phyloP scores from a whole-genome alignment of 2,329 filamentous ascomycete species.

The Diaporthe velutina region DNA sequence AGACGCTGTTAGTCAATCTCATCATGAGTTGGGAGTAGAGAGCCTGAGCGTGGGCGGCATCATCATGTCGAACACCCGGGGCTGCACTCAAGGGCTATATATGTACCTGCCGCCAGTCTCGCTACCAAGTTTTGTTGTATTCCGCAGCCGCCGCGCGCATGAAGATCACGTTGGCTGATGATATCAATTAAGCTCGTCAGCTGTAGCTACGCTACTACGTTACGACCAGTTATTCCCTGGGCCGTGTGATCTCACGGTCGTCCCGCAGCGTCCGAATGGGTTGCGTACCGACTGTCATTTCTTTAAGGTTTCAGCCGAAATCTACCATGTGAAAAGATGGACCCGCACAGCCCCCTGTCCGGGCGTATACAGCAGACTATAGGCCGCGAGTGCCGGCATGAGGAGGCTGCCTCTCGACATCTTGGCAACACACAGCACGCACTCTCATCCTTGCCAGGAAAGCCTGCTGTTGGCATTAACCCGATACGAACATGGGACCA shows the following conservation, averaged over 20 bases:
- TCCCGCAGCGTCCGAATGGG: not conserved
- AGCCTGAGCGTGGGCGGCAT: not conserved
- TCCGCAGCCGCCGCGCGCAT: not conserved
- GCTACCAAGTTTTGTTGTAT: not conserved
- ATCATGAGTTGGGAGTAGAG: not conserved
- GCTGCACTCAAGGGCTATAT: not conserved
- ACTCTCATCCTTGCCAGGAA: not conserved
- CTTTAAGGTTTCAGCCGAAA: constrained; percentile 24
- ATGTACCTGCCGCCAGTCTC: not conserved
- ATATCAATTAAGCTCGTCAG: not conserved
- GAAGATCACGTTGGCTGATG: not conserved
- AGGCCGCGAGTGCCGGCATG: constrained; percentile 4
- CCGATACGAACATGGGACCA: not conserved
- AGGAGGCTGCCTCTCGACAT: not conserved
- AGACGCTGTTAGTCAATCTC: not conserved
- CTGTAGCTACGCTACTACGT: not conserved
- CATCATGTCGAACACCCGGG: not conserved
- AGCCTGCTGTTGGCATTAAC: not conserved
- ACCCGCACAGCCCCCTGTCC: constrained; percentile 17
- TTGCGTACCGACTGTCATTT: constrained; percentile 2
- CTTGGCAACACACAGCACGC: constrained; percentile 1
- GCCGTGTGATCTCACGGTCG: not conserved
- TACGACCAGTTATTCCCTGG: not conserved
- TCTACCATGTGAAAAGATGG: constrained; percentile 17
- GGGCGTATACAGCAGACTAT: not conserved